Conservation (phyloP, 371 early-diverging fungal genomes). For the Nematocida sp. region DNA sequence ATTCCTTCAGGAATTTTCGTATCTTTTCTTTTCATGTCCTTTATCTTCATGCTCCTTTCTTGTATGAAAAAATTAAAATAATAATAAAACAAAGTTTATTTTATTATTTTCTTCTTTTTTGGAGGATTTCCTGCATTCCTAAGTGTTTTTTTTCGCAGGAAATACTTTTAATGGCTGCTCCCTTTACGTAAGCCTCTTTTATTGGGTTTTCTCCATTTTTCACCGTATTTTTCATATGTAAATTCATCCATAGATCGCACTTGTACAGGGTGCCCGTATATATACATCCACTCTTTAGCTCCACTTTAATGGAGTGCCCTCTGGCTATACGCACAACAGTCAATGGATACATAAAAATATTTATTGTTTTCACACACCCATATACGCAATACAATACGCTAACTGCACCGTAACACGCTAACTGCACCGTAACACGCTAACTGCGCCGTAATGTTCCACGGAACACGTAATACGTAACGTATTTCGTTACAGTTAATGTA, state of each 20-base stretch:
- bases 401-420: no score
- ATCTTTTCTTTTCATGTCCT: conserved; percentile 36
- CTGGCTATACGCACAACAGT: conserved; percentile 68
- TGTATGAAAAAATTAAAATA: conserved; percentile 13
- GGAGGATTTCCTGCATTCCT: conserved; percentile 49
- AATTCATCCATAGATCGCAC: conserved; percentile 89
- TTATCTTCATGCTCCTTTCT: conserved; percentile 40
- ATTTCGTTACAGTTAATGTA: no score
- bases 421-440: no score
- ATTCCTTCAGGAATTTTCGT: conserved; percentile 16
- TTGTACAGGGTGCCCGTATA: conserved; percentile 89
- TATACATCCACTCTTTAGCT: conserved; percentile 89
- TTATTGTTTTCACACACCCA: neutral
- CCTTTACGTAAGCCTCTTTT: conserved; percentile 62
- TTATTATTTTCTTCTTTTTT: conserved; percentile 34
- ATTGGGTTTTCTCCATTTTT: conserved; percentile 40
- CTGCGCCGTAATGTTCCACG: no score
- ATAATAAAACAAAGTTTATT: neutral
- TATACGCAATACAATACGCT: no score
- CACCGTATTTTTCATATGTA: conserved; percentile 84
- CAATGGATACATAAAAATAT: conserved; percentile 67
- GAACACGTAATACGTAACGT: no score
- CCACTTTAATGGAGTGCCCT: conserved; percentile 73
- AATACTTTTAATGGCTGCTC: conserved; percentile 59
- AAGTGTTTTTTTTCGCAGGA: conserved; percentile 55